Base-by-base conservation (phyloP, 2,329 filamentous ascomycete genomes). In the Chaetothyriales sp. region DNA sequence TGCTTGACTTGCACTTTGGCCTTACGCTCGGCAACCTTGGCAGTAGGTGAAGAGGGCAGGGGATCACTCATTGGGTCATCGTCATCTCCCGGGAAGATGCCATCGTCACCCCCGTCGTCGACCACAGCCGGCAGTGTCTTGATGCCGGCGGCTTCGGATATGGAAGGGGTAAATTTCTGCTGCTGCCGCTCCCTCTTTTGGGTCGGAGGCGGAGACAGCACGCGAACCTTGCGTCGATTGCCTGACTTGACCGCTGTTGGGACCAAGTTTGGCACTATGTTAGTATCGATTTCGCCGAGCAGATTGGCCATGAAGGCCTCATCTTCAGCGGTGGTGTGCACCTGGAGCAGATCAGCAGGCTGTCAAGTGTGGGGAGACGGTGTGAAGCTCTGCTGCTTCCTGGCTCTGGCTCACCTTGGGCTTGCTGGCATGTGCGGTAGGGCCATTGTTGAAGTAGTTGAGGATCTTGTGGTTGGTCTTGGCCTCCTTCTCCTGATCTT, bases 391-490 rank as follows among this genome's bases (percentile, higher is more conserved):
- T 49, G 19, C 51, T 3, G 43, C 42, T 18, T 25, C 28, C 10
- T n/a, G 10, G 12, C 67, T 52, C 10, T n/a, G 10, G 12, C 67
- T 52, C 67, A 89, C 87, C 77, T 95, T 96, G 18, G 84, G 75
- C 65, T 95, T 96, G 12, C 82, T 73, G 51, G 81, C 81, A 48
- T 76, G 67, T 57, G 76, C 76, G 36, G 73, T 72, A 32, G 79
- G 77, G 50, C 86, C 87, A 60, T 84, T 85, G 59, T 78, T 90
- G 65, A 98, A 96, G 69, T 93, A 98, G 62, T 93, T 90, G 68
- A 83, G 88, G 64, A 98, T 96, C 60, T 88, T 84, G 62, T 85
- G 84, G 66, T 93, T 88, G 58, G 88, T 86, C 65, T 86, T 88
- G 60, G 94, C 86, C 62, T 84, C 80, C 64, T 86, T 84, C 52